These are phyloP conservation scores for Penicillium sp. DNA, from an alignment of 2,329 filamentous ascomycete genomes.

Conservation along the genomic window DNA sequence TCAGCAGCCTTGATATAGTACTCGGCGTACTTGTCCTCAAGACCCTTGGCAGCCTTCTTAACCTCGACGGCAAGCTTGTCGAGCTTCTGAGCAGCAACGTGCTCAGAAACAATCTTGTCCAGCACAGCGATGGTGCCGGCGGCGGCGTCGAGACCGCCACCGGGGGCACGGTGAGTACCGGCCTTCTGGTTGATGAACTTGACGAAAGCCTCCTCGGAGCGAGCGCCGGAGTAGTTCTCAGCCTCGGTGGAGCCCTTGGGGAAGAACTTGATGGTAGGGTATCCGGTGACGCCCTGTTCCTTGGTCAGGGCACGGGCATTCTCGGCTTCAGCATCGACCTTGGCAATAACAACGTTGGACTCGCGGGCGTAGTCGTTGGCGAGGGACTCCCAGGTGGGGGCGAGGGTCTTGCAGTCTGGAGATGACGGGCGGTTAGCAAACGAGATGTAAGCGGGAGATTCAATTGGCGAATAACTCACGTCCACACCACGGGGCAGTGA, in stretches of 20 bases:
- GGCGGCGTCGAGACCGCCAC: conserved; percentile 74
- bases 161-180: conserved; percentile 79
- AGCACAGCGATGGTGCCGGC: conserved; percentile 83
- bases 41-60: conserved; percentile 66
- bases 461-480: conserved; percentile 63
- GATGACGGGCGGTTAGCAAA: conserved; percentile 7
- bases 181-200: conserved; percentile 84
- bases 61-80: conserved; percentile 69
- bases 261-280: conserved; percentile 99
- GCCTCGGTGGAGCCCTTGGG: conserved; percentile 75
- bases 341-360: conserved; percentile 79
- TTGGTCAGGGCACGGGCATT: conserved; percentile 77
- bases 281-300: conserved; percentile 77
- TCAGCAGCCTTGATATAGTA: conserved; percentile 93
- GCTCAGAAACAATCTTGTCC: conserved; percentile 74
- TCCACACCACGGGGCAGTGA: conserved; percentile 98
- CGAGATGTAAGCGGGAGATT: conserved; percentile 1
- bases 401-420: conserved; percentile 93
- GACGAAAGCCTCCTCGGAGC: conserved; percentile 74
- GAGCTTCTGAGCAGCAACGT: conserved; percentile 63
- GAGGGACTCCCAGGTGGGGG: conserved; percentile 85
- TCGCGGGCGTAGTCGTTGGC: conserved; percentile 81
- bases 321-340: conserved; percentile 90
- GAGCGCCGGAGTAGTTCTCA: conserved; percentile 72
- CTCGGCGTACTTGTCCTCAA: conserved; percentile 81